These are phyloP conservation scores for Marasmius tenuissimus DNA, from an alignment of 1,284 basidiomycete species.

Conservation along the genomic window DNA sequence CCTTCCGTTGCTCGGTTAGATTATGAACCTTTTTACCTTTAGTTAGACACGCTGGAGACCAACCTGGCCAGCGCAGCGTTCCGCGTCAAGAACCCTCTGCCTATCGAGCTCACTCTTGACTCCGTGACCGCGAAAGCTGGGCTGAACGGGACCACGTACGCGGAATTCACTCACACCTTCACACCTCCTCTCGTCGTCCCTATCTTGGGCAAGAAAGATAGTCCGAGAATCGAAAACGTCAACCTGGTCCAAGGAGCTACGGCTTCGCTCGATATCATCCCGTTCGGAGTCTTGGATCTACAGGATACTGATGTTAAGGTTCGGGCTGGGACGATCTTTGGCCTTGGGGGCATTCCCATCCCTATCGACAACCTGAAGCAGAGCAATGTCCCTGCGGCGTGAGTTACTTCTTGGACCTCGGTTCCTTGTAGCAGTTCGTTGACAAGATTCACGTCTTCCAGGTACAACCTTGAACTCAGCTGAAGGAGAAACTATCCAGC, in stretches of 20 bases:
- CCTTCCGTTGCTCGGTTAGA: not conserved
- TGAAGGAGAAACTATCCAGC: not conserved
- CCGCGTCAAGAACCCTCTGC: conserved; percentile 41
- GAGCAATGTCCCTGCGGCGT: conserved; percentile 25
- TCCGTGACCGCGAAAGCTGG: conserved; percentile 36
- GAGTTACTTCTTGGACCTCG: conserved; percentile 1
- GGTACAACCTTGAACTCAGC: not conserved
- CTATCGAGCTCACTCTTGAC: conserved; percentile 43
- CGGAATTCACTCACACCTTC: conserved; percentile 42
- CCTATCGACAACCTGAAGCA: conserved; percentile 25
- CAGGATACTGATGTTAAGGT: conserved; percentile 33
- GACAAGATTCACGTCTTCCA: not conserved
- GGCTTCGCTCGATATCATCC: conserved; percentile 36
- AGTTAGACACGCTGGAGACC: conserved; percentile 34
- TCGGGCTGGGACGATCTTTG: conserved; percentile 27
- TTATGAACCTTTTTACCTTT: not conserved
- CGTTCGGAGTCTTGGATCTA: conserved; percentile 36
- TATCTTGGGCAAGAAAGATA: conserved; percentile 34
- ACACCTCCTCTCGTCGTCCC: conserved; percentile 33
- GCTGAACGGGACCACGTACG: conserved; percentile 39
- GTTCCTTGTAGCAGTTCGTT: not conserved
- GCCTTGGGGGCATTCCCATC: conserved; percentile 28
- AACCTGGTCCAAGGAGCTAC: conserved; percentile 33
- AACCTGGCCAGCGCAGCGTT: conserved; percentile 33
- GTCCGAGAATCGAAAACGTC: conserved; percentile 38